These are phyloP conservation scores for Fomes fomentarius DNA, from an alignment of 1,284 basidiomycete genomes.

Conservation along the genomic window DNA sequence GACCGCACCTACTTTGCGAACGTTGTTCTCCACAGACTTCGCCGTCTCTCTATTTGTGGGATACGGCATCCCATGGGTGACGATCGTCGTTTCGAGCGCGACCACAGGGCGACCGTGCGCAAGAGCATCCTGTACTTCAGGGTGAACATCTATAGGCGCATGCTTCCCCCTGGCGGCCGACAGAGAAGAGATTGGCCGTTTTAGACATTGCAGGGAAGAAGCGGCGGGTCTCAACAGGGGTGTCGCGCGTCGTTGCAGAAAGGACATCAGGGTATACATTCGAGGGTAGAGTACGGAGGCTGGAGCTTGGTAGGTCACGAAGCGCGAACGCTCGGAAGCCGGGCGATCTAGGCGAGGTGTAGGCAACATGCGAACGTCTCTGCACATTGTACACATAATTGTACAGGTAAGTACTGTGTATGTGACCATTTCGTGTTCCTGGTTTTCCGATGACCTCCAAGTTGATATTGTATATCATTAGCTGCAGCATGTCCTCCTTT, in stretches of 20 bases:
- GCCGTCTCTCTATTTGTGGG: slow-evolving; percentile 82
- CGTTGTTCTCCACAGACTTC: slow-evolving; percentile 74
- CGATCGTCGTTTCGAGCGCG: slow-evolving; percentile 86
- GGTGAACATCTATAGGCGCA: slow-evolving; percentile 64
- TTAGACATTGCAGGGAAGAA: slow-evolving; percentile 8
- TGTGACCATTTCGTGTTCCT: too few species aligned
- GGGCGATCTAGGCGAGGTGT: not conserved
- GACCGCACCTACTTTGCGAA: slow-evolving; percentile 76
- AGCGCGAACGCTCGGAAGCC: not conserved
- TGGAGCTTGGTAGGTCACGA: not conserved
- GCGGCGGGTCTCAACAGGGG: slow-evolving; percentile 13
- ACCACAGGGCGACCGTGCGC: slow-evolving; percentile 61
- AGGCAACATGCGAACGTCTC: not conserved
- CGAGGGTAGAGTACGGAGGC: not conserved
- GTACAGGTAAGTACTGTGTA: too few species aligned
- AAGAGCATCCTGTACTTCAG: slow-evolving; percentile 82
- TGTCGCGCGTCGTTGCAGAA: slow-evolving; percentile 20
- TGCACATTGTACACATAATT: too few species aligned
- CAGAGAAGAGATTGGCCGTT: slow-evolving; percentile 15
- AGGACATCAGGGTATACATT: slow-evolving; percentile 15
- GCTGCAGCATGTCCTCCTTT: not conserved
- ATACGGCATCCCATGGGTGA: slow-evolving; percentile 90
- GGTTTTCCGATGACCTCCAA: too few species aligned
- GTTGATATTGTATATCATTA: too few species aligned
- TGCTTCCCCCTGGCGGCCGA: slow-evolving; percentile 19